Evolutionary conservation across 306 rosid genomes (phyloP).

Genomic region (Canavalia ensiformis): DNA sequence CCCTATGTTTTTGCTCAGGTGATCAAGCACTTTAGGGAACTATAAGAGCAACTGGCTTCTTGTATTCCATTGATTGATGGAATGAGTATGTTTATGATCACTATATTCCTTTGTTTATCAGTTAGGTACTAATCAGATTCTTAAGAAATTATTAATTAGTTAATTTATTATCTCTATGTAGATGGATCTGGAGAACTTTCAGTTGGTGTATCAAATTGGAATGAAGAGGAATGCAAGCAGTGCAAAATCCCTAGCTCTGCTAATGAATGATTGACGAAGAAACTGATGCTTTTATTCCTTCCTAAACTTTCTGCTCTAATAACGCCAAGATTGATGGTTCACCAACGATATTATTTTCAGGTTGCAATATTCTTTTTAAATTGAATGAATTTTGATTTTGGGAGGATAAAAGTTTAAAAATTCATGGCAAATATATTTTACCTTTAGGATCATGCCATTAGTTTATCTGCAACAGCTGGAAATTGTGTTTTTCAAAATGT

Average conservation of each 20-base stretch:
- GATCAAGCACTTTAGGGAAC: not conserved
- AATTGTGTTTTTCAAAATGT: not conserved
- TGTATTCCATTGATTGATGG: not conserved
- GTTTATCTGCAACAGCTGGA: not conserved
- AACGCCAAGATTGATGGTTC: conserved; percentile 36
- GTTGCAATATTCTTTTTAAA: not conserved
- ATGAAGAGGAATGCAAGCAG: conserved; percentile 49
- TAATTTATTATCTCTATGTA: conserved; percentile 34
- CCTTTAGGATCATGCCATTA: not conserved
- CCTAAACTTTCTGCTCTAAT: conserved; percentile 44
- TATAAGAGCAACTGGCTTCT: not conserved
- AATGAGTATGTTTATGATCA: conserved; percentile 6
- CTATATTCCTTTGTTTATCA: not conserved
- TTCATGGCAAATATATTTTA: not conserved
- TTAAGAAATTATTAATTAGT: conserved; percentile 15
- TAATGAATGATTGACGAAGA: conserved; percentile 23
- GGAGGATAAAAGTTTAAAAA: not conserved
- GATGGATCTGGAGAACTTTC: conserved; percentile 55
- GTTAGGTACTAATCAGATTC: not conserved
- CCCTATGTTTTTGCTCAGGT: conserved; percentile 27
- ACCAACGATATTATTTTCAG: not conserved
- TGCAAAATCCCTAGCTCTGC: conserved; percentile 42
- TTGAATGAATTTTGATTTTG: not conserved
- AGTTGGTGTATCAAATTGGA: conserved; percentile 55
- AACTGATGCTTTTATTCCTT: conserved; percentile 10